Evolutionary conservation across 495 filamentous ascomycete genomes (phyloP), one percentile per base, ranked within the genome.

Genomic region (Entonaema liquescens): DNA sequence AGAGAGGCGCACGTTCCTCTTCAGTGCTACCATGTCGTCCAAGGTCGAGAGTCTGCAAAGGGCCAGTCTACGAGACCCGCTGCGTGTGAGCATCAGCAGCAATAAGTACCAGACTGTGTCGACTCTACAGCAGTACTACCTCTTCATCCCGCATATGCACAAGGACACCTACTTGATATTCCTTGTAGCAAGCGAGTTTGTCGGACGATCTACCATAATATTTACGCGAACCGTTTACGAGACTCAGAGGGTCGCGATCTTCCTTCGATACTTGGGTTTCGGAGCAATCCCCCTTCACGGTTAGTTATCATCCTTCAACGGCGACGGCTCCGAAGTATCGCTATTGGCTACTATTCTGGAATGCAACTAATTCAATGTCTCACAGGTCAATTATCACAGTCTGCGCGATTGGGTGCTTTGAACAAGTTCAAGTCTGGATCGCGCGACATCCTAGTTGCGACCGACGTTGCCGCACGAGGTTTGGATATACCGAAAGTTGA

Each of bases 211-310:
- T 8, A 87, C 85, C 72, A 97, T 99, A 73, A 87, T 98, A 67
- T 99, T 99, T 82, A 92, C 91, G 0, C 84, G 95, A n/a, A 98
- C 96, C 0, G 92, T 99, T 17, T 90, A 93, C 79, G 94, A 98
- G 75, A 92, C 93, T 0, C 93, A 96, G 75, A 86, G 94, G 1
- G 71, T 98, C 3, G 88, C 94, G 8, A 89, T 95, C 75, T 80
- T 98, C 23, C 87, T 97, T 3, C 88, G 95, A 25, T 83, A 86
- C 3, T 87, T 98, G 1, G 92, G 61, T 87, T 95, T 83, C 69
- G 88, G 90, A 53, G 94, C 93, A 7, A 95, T 98, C 71, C 95
- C 96, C 1, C 83, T 99, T 0, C 94, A 98, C 74, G 95, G 95
- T 50, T 91, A 95, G 72, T 57, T 13, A 1, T 4, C 13, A 40